Evolutionary conservation across 805 yeast genomes (phyloP).

Genomic region (Groenewaldozyma salmanticensis): DNA sequence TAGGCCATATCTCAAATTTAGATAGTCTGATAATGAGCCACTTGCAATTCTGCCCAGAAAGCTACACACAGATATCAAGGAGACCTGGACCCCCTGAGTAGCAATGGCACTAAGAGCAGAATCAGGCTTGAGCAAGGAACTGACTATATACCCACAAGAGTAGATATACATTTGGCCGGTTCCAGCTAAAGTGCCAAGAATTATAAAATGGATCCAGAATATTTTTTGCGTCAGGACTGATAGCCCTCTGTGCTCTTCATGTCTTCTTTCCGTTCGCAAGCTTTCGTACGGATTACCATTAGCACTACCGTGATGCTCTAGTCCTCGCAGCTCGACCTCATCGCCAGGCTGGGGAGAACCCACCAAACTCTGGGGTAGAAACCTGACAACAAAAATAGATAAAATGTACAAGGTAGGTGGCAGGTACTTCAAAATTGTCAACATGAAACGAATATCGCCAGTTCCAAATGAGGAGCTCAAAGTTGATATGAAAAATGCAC

Average conservation of each 20-base stretch:
- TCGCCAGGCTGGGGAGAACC: conserved; percentile 2
- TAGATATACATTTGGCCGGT: conserved; percentile 68
- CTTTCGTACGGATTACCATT: conserved; percentile 2
- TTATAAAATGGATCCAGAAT: conserved; percentile 19
- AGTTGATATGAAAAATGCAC: conserved; percentile 58
- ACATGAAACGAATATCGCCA: conserved; percentile 50
- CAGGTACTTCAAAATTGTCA: conserved; percentile 33
- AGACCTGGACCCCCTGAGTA: conserved; percentile 60
- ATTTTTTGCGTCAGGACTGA: conserved; percentile 8
- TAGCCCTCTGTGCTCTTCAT: neutral
- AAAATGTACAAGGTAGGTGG: conserved; percentile 40
- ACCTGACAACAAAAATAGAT: conserved; percentile 9
- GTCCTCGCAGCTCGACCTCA: conserved; percentile 5
- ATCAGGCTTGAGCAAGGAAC: conserved; percentile 29
- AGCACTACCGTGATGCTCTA: neutral
- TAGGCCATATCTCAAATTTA: conserved; percentile 36
- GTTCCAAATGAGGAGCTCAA: conserved; percentile 44
- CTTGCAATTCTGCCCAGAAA: conserved; percentile 56
- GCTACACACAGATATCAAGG: conserved; percentile 57
- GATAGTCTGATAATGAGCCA: conserved; percentile 56
- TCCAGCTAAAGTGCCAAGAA: conserved; percentile 52
- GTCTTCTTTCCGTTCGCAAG: neutral
- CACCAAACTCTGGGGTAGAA: conserved; percentile 10
- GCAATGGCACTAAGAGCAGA: neutral
- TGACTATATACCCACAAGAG: conserved; percentile 62